A percentile compares a stretch with the other conserved stretches of the same genome.
Evolutionary conservation across 2,329 filamentous ascomycete genomes (phyloP).

Genomic region (Scortechinia acanthostroma): DNA sequence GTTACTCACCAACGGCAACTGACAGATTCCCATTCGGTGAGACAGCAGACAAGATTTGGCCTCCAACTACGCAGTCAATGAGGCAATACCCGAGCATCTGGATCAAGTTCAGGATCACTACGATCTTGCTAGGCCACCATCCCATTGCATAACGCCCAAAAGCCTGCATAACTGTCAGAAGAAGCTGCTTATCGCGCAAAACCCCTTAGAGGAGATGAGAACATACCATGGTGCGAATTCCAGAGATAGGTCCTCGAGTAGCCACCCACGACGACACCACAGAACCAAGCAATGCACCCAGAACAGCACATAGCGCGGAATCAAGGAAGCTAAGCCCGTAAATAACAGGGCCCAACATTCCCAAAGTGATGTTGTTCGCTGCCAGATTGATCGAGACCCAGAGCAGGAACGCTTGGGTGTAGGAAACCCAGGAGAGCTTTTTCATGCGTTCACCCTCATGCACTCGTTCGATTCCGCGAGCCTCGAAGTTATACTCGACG

Average conservation of each 20-base stretch:
- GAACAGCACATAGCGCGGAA: slow-evolving; percentile 40
- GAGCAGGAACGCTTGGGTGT: slow-evolving; percentile 42
- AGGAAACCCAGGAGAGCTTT: slow-evolving; percentile 33
- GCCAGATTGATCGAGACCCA: slow-evolving; percentile 54
- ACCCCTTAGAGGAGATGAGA: not conserved
- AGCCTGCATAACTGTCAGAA: slow-evolving; percentile 19
- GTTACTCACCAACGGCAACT: slow-evolving; percentile 41
- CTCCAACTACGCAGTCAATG: slow-evolving; percentile 51
- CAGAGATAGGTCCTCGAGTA: slow-evolving; percentile 47
- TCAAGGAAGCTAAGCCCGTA: slow-evolving; percentile 47
- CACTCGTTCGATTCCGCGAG: slow-evolving; percentile 47
- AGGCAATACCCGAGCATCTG: slow-evolving; percentile 49
- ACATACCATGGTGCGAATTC: slow-evolving; percentile 45
- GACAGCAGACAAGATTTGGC: slow-evolving; percentile 52
- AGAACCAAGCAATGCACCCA: slow-evolving; percentile 42
- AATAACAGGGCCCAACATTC: slow-evolving; percentile 49
- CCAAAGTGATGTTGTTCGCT: slow-evolving; percentile 51
- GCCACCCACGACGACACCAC: slow-evolving; percentile 45
- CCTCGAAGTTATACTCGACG: slow-evolving; percentile 37
- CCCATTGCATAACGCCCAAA: slow-evolving; percentile 51
- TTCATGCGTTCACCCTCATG: slow-evolving; percentile 41
- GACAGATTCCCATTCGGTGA: slow-evolving; percentile 39
- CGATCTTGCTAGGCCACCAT: slow-evolving; percentile 53
- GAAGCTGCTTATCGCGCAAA: slow-evolving; percentile 3
- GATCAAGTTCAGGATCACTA: slow-evolving; percentile 50